phyloP scores from a whole-genome alignment of 164 flowering plant genomes.

The Piper betle region DNA sequence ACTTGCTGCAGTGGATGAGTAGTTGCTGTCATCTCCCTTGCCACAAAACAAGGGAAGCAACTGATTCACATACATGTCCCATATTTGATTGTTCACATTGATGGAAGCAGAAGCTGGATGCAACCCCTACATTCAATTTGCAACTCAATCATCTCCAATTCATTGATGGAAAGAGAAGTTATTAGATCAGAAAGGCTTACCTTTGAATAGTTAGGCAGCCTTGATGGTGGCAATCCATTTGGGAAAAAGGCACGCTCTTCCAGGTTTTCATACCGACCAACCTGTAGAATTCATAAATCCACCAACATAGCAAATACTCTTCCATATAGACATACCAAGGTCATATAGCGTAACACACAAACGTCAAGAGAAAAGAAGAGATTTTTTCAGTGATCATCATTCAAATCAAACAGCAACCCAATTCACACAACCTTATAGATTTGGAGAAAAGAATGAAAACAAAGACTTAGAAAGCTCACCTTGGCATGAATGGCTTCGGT shows the following conservation, averaged over 20 bases:
- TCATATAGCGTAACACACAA: too few species aligned
- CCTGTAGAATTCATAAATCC: constrained; percentile 16
- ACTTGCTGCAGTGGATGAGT: constrained; percentile 40
- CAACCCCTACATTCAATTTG: constrained; percentile 31
- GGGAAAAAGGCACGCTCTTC: constrained; percentile 89
- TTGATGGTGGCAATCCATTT: constrained; percentile 35
- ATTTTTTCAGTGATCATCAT: too few species aligned
- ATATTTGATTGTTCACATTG: constrained; percentile 52
- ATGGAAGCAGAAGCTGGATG: constrained; percentile 48
- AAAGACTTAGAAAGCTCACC: constrained; percentile 17
- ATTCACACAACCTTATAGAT: too few species aligned
- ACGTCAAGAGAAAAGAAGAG: too few species aligned
- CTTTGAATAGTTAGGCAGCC: constrained; percentile 27
- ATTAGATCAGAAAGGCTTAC: constrained; percentile 8
- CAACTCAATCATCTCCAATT: too few species aligned
- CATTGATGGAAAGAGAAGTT: too few species aligned
- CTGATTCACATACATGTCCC: constrained; percentile 46
- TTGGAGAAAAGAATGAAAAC: too few species aligned
- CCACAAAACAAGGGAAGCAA: constrained; percentile 46
- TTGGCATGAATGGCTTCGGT: constrained; percentile 57
- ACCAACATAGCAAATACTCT: not conserved
- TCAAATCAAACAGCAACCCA: too few species aligned
- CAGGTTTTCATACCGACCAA: constrained; percentile 61
- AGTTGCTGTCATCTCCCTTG: constrained; percentile 72
- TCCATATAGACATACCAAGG: too few species aligned